A percentile compares a stretch with the other conserved stretches of the same genome.
phyloP scores from a whole-genome alignment of 2,329 filamentous ascomycete species.

The Fusarium burgessii region DNA sequence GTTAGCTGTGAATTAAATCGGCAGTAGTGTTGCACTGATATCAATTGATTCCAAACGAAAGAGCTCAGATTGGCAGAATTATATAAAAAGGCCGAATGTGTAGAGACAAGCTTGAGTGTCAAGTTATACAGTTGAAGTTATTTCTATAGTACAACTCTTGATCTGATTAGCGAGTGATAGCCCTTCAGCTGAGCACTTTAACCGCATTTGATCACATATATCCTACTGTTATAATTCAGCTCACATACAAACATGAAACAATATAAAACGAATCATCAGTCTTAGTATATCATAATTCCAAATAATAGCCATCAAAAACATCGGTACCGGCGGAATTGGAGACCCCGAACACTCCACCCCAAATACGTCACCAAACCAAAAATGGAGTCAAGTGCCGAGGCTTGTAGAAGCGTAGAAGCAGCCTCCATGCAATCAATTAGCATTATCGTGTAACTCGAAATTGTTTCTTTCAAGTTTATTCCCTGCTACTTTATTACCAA shows the following conservation, averaged over 20 bases:
- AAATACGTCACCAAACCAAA: constrained; percentile 39
- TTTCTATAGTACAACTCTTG: not conserved
- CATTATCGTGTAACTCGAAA: constrained; percentile 3
- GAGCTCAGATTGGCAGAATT: not conserved
- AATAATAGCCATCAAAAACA: constrained; percentile 2
- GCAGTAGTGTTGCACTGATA: constrained; percentile 14
- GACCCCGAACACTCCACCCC: constrained; percentile 34
- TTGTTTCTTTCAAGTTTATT: not conserved
- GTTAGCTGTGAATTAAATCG: constrained; percentile 7
- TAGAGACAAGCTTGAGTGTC: not conserved
- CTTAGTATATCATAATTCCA: constrained; percentile 14
- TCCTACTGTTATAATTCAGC: not conserved
- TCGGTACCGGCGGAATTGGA: constrained; percentile 42
- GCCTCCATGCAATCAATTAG: constrained; percentile 6
- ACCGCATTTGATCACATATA: constrained; percentile 19
- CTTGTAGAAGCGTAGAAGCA: constrained; percentile 27
- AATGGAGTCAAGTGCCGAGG: constrained; percentile 41
- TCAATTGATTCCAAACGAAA: constrained; percentile 25
- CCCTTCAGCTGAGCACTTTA: not conserved
- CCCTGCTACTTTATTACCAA: not conserved
- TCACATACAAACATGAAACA: not conserved
- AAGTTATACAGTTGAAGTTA: not conserved
- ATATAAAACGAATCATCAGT: not conserved
- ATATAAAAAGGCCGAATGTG: constrained; percentile 12
- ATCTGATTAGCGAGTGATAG: constrained; percentile 16